Conservation (phyloP, 75 land plant species). For the Picea sitchensis region DNA sequence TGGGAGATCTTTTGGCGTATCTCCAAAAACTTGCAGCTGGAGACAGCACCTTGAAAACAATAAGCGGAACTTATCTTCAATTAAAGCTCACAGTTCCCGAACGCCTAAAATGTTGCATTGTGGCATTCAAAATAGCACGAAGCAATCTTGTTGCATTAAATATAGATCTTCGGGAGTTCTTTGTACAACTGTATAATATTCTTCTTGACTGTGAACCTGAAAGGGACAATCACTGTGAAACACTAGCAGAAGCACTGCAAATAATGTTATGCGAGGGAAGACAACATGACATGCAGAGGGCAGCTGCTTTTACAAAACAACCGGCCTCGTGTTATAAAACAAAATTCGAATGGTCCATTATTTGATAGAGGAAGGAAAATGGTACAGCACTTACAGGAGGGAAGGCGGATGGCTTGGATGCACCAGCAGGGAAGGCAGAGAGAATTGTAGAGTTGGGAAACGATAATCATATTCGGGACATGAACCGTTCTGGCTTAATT, state of each 20-base stretch:
- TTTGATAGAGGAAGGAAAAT: too few species aligned
- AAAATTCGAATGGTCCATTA: too few species aligned
- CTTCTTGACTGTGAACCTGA: constrained; percentile 68
- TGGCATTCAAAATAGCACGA: constrained; percentile 89
- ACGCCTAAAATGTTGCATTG: constrained; percentile 83
- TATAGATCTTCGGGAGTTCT: constrained; percentile 90
- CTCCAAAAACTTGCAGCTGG: constrained; percentile 69
- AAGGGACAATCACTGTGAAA: constrained; percentile 77
- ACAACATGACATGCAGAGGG: constrained; percentile 98
- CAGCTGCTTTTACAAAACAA: constrained; percentile 93
- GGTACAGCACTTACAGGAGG: too few species aligned
- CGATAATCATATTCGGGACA: too few species aligned
- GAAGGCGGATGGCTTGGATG: too few species aligned
- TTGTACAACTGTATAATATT: constrained; percentile 85
- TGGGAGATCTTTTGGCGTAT: constrained; percentile 74
- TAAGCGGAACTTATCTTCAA: not conserved
- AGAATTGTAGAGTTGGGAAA: too few species aligned
- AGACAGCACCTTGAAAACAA: constrained; percentile 13
- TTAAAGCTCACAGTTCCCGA: constrained; percentile 59
- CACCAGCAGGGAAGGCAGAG: too few species aligned
- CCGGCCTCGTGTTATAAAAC: constrained; percentile 42
- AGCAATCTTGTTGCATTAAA: constrained; percentile 92
- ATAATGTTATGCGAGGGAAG: constrained; percentile 89
- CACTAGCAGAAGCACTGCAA: constrained; percentile 90
- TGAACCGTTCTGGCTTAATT: too few species aligned